Conservation (phyloP, 768 basidiomycete genomes). For the Trametes maxima region DNA sequence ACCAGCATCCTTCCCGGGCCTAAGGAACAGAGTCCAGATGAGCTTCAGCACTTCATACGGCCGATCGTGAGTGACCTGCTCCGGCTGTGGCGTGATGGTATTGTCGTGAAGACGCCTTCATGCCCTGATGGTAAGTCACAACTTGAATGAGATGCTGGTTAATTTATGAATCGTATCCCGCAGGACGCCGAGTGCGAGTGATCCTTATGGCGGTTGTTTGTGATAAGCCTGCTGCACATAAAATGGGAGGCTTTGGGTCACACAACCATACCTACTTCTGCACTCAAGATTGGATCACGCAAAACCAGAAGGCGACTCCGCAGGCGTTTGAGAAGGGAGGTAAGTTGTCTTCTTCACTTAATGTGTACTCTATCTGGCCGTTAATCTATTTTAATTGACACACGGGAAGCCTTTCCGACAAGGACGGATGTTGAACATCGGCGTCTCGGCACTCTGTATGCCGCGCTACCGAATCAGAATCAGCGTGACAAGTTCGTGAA, state of each 20-base stretch:
- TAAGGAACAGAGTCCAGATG: not conserved
- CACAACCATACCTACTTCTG: conserved; percentile 38
- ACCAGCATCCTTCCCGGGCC: not conserved
- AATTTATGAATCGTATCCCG: not conserved
- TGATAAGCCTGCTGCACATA: conserved; percentile 42
- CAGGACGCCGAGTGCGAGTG: conserved; percentile 34
- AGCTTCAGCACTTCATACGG: not conserved
- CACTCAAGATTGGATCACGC: conserved; percentile 36
- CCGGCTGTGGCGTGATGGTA: not conserved
- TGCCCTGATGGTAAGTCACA: not conserved
- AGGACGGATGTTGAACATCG: not conserved
- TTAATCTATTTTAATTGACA: not conserved
- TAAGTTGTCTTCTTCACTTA: conserved; percentile 2
- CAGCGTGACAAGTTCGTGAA: conserved; percentile 2
- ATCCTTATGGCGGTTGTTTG: conserved; percentile 38
- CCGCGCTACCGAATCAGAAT: not conserved
- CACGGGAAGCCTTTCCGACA: not conserved
- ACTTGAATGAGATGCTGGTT: not conserved
- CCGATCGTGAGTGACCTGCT: not conserved
- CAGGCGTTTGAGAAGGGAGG: conserved; percentile 27
- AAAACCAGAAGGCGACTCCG: conserved; percentile 27
- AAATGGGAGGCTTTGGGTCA: conserved; percentile 33
- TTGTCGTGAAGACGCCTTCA: not conserved
- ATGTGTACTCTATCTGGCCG: too few species aligned
- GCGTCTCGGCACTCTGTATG: not conserved